phyloP scores from a whole-genome alignment of 495 filamentous ascomycete genomes.

The Cercophora scortea region DNA sequence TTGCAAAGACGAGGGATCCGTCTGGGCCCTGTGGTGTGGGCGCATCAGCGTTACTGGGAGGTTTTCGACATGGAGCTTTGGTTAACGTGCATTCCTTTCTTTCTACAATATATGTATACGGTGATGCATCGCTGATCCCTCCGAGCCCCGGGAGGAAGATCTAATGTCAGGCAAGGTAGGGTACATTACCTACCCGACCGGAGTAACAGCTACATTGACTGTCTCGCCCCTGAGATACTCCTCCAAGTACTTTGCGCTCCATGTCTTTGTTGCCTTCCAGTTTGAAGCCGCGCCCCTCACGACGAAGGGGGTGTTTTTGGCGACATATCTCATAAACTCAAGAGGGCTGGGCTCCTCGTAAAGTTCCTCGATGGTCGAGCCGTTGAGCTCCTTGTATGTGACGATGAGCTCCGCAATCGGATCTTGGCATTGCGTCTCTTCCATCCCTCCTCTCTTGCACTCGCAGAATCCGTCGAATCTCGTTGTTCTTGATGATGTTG shows the following conservation, averaged over 20 bases:
- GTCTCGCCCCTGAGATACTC: slow-evolving; percentile 38
- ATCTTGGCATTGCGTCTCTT: slow-evolving; percentile 8
- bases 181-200: slow-evolving; percentile 43
- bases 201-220: slow-evolving; percentile 67
- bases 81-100: neutral
- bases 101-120: no score
- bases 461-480: no score
- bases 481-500: no score
- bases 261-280: slow-evolving; percentile 53
- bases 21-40: slow-evolving; percentile 28
- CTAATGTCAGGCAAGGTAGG: no score
- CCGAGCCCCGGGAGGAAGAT: no score
- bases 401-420: slow-evolving; percentile 48
- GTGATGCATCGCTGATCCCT: no score
- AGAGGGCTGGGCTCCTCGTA: slow-evolving; percentile 56
- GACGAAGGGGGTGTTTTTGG: slow-evolving; percentile 61
- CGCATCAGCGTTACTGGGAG: slow-evolving; percentile 53
- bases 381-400: slow-evolving; percentile 63
- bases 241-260: slow-evolving; percentile 50
- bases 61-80: neutral
- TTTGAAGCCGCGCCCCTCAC: slow-evolving; percentile 46
- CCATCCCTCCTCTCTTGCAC: neutral
- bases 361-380: slow-evolving; percentile 45
- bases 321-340: slow-evolving; percentile 65
- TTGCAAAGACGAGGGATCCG: slow-evolving; percentile 42